phyloP scores from a whole-genome alignment of 2,329 filamentous ascomycete species.

The Venturia effusa region DNA sequence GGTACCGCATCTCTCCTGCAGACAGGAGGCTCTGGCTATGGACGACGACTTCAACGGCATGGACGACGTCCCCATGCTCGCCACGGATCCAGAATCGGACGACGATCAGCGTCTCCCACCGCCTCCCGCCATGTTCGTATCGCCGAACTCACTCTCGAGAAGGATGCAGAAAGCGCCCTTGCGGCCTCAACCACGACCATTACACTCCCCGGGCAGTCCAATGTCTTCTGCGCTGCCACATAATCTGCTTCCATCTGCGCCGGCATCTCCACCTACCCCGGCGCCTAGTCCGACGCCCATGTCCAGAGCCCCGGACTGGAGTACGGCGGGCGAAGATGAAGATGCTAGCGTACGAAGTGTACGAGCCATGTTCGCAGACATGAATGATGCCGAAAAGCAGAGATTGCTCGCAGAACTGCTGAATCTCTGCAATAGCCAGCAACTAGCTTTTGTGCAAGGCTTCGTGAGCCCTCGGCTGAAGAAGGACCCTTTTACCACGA shows the following conservation, averaged over 20 bases:
- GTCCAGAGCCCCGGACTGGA: conserved; percentile 60
- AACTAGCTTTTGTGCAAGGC: conserved; percentile 90
- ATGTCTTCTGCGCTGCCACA: conserved; percentile 41
- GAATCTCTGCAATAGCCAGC: conserved; percentile 88
- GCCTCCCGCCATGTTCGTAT: conserved; percentile 29
- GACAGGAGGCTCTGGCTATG: conserved; percentile 7
- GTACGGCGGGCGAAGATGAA: conserved; percentile 66
- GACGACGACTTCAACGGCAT: conserved; percentile 21
- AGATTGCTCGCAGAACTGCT: conserved; percentile 77
- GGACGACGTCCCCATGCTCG: conserved; percentile 16
- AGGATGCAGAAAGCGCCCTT: conserved; percentile 23
- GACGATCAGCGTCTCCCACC: conserved; percentile 29
- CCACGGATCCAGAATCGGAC: conserved; percentile 17
- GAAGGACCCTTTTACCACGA: conserved; percentile 86
- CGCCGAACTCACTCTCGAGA: conserved; percentile 25
- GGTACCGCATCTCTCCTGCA: not conserved
- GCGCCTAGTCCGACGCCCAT: conserved; percentile 55
- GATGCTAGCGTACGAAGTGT: conserved; percentile 73
- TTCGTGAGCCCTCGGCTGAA: conserved; percentile 91
- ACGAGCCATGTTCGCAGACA: conserved; percentile 66
- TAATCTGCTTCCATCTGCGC: conserved; percentile 52
- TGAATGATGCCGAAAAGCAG: conserved; percentile 65
- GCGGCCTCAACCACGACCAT: conserved; percentile 31
- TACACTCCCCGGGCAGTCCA: conserved; percentile 41
- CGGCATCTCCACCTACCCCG: conserved; percentile 56